Evolutionary conservation across 2,329 filamentous ascomycete species (phyloP), one percentile per base, ranked within the genome.

Genomic region (Colletotrichum abscissum): DNA sequence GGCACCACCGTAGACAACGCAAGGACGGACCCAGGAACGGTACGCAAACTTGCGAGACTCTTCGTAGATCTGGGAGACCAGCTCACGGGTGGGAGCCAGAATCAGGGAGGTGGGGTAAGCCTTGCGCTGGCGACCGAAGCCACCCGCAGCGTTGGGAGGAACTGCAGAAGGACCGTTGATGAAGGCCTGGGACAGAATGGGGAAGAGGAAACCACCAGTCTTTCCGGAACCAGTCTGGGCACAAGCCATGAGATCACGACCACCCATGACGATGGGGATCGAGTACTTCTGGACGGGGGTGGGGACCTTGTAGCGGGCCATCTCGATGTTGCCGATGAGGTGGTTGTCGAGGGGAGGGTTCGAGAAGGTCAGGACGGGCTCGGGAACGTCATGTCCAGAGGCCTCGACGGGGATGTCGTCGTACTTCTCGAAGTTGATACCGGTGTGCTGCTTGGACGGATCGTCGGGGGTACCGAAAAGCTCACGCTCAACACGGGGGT

Each of bases 371-470:
- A 92, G 92, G 77, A 98, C 94, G 54, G 96, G 93, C 81, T 98
- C 97, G 58, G 97, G 97, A 66, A 98, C 95, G 81, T 97, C 92
- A 67, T 95, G 92, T 74, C 97, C 97, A 74, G 96, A 98, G 76
- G 97, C 97, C 86, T 98, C 97, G 76, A 99, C 97, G 68, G 97
- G 97, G 77, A 99, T 99, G 84, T 99, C 97, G 82, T 99, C 97
- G 86, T 99, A 99, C 89, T 99, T 99, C 88, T 98, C 93, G 83
- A 99, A 99, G 91, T 99, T 99, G 93, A 99, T 98, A 85, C 97
- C 97, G 42, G 95, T 98, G 81, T 97, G 94, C 84, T 98, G 94
- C 90, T 98, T 98, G 77, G 93, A 92, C 76, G 96, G 95, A 81
- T 98, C 97, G 84, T 98, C 96, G 78, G 92, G 88, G 63, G 93